phyloP scores from a whole-genome alignment of 2,329 filamentous ascomycete genomes.

The Claviceps sp. region DNA sequence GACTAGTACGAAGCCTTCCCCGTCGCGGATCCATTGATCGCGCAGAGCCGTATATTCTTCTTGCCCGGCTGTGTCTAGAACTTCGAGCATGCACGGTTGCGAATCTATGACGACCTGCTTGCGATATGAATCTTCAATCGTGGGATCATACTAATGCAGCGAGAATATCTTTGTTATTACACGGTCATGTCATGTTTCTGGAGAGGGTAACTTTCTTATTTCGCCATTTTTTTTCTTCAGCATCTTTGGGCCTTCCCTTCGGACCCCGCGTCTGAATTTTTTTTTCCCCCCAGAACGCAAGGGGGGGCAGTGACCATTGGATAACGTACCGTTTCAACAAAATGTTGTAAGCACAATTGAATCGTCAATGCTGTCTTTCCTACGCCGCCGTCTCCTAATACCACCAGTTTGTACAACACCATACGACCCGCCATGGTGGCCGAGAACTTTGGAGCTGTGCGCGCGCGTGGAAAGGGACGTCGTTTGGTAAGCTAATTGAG shows the following conservation, averaged over 20 bases:
- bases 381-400: slow-evolving; percentile 85
- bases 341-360: slow-evolving; percentile 95
- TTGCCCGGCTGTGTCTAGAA: slow-evolving; percentile 92
- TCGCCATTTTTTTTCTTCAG: not conserved
- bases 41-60: slow-evolving; percentile 95
- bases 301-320: not conserved
- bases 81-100: slow-evolving; percentile 94
- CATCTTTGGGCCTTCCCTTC: not conserved
- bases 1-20: slow-evolving; percentile 92
- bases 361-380: slow-evolving; percentile 91
- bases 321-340: slow-evolving; percentile 71
- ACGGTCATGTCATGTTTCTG: not conserved
- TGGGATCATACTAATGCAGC: slow-evolving; percentile 58
- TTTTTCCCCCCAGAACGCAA: not conserved
- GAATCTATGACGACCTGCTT: slow-evolving; percentile 89
- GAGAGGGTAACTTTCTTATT: not conserved
- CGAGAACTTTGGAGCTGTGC: not conserved
- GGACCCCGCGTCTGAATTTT: not conserved
- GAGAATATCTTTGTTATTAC: slow-evolving; percentile 1
- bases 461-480: not conserved
- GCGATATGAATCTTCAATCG: slow-evolving; percentile 77
- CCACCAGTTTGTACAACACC: slow-evolving; percentile 92
- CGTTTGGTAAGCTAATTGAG: not conserved
- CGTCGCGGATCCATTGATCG: slow-evolving; percentile 97
- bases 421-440: slow-evolving; percentile 73